phyloP scores from a whole-genome alignment of 1,284 basidiomycete genomes.

The Neonothopanus nambi region DNA sequence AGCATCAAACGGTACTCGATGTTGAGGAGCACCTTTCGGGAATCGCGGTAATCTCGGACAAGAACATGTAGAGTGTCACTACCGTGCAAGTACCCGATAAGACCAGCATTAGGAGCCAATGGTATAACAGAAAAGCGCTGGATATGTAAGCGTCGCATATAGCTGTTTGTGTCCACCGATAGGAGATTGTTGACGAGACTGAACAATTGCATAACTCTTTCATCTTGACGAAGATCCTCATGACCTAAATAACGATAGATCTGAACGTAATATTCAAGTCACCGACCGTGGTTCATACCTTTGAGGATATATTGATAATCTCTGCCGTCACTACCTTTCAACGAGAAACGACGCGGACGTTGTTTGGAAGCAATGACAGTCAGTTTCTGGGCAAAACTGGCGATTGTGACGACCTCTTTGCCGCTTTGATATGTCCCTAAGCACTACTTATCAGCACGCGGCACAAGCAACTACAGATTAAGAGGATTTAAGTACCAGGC shows the following conservation, averaged over 20 bases:
- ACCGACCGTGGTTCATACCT: conserved; percentile 47
- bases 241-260: conserved; percentile 59
- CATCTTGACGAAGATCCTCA: conserved; percentile 98
- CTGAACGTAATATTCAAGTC: background rate
- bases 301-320: conserved; percentile 95
- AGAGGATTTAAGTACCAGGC: conserved; percentile 60
- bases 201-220: conserved; percentile 99
- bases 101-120: conserved; percentile 93
- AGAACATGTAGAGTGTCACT: conserved; percentile 98
- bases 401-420: conserved; percentile 83
- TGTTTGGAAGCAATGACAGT: conserved; percentile 98
- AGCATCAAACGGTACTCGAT: conserved; percentile 99
- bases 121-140: conserved; percentile 95
- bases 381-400: conserved; percentile 83
- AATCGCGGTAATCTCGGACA: conserved; percentile 94
- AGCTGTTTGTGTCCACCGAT: conserved; percentile 90
- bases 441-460: background rate
- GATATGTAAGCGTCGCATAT: conserved; percentile 95
- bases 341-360: conserved; percentile 86
- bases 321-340: conserved; percentile 90
- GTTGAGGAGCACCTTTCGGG: conserved; percentile 94
- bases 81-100: conserved; percentile 95
- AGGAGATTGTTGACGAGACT: conserved; percentile 96
- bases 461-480: conserved; percentile 9
- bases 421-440: conserved; percentile 93